Evolutionary conservation across 805 yeast species (phyloP), one percentile per base, ranked within the genome.

Genomic region (Teunomyces kruisii): DNA sequence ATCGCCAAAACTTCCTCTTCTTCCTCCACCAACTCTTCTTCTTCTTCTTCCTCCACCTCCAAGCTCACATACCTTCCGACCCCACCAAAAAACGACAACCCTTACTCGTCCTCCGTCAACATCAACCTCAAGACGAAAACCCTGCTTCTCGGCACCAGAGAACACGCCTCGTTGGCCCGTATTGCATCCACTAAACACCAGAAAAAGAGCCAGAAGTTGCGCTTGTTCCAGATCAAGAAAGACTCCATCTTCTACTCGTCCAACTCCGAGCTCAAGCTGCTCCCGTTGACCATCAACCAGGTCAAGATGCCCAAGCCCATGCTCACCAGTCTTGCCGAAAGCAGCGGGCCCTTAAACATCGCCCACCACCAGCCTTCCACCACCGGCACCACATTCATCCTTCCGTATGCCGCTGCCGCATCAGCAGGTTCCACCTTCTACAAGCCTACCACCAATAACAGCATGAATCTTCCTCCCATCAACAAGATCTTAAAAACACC

Each of bases 401-500:
- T 42, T 14, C 40, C 37, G 3, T 32, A 30, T 17, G 29, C 48
- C 12, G 37, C 40, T 2, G 33, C 48, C 1, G 41, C 48, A 32
- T 45, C 26, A 26, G 24, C 42, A 32, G 47, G 12, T 39, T 41
- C 30, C 44, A 33, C 32, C 52, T 48, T 13, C 56, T 55, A 7
- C 35, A 27, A 35, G 15, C 15, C 44, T 42, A 42, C 10, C 26
- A 15, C 40, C 22, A 29, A 49, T 17, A 50, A 49, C 12, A 19
- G 17, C 26, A 48, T 54, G 17, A 36, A 41, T n/a, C 57, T 68
- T 27, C 77, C 77, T 22, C 61, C 75, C 10, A 72, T 72, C 46
- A 69, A 67, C 52, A 72, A 69, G 51, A 72, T 72, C 43, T 62
- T 72, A 52, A 68, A 68, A 44, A 72, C 77, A 2, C 77, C 77